Evolutionary conservation across 1,284 basidiomycete species (phyloP).

Genomic region (Ceratobasidium sp.): DNA sequence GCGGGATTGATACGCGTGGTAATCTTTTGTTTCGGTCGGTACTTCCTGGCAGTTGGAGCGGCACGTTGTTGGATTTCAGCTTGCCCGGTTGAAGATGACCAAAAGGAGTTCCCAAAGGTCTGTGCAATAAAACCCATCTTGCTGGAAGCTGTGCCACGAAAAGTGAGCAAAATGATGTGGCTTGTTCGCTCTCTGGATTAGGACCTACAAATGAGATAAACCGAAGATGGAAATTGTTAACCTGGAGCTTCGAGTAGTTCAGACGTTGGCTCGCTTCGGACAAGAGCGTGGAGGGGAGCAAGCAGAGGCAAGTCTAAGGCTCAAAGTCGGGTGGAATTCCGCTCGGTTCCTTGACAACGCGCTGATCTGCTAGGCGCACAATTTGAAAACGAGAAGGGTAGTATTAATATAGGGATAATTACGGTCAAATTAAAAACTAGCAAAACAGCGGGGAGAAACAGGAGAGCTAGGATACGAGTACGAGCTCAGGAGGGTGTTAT

Average conservation of each 20-base stretch:
- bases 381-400: constrained; percentile 22
- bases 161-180: constrained; percentile 10
- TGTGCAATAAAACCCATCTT: constrained; percentile 34
- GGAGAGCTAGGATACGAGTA: not conserved
- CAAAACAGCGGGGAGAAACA: not conserved
- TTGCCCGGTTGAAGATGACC: constrained; percentile 12
- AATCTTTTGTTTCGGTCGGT: constrained; percentile 13
- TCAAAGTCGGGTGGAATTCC: not conserved
- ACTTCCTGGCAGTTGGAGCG: not conserved
- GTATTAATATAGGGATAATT: constrained; percentile 20
- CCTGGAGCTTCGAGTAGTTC: not conserved
- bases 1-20: not conserved
- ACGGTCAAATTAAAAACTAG: not conserved
- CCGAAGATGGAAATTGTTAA: constrained; percentile 5
- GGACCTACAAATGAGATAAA: constrained; percentile 30
- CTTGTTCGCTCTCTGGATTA: not conserved
- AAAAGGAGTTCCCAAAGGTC: constrained; percentile 30
- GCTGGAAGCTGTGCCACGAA: constrained; percentile 6
- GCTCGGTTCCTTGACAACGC: constrained; percentile 25
- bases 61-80: not conserved
- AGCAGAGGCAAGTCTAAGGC: not conserved
- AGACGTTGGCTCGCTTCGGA: not conserved
- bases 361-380: constrained; percentile 15
- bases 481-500: constrained; percentile 21
- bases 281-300: not conserved